Percentiles rank a stretch among this genome's conserved stretches.
phyloP scores from a whole-genome alignment of 1,284 basidiomycete genomes.

The Heliocybe sulcata region DNA sequence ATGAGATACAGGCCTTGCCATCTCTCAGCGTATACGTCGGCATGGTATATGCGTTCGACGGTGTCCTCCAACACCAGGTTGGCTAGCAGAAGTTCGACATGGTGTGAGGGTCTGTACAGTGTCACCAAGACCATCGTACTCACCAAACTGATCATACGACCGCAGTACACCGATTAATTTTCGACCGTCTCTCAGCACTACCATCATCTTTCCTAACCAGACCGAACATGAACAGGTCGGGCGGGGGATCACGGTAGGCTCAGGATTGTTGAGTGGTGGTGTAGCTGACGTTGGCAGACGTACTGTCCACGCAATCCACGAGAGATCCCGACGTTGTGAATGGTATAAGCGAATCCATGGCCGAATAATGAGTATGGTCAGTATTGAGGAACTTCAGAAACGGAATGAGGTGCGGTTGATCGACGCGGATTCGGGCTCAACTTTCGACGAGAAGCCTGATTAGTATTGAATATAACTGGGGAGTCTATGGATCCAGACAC shows the following conservation, averaged over 20 bases:
- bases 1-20: constrained; percentile 90
- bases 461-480: too few species aligned
- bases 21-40: constrained; percentile 74
- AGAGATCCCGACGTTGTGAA: constrained; percentile 96
- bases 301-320: constrained; percentile 98
- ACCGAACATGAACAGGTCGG: constrained; percentile 10
- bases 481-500: too few species aligned
- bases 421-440: too few species aligned
- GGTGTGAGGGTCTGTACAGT: neutral
- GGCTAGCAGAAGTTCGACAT: constrained; percentile 41
- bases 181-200: constrained; percentile 91
- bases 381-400: neutral
- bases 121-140: constrained; percentile 20
- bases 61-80: constrained; percentile 92
- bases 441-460: too few species aligned
- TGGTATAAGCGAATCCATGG: constrained; percentile 91
- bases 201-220: constrained; percentile 92
- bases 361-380: neutral
- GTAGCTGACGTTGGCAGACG: constrained; percentile 61
- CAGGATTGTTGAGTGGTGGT: constrained; percentile 39
- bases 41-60: constrained; percentile 83
- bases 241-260: constrained; percentile 32
- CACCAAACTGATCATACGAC: constrained; percentile 99
- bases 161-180: constrained; percentile 95
- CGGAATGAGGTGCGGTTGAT: too few species aligned